Evolutionary conservation across 2,329 filamentous ascomycete species (phyloP).

Genomic region (Beauveria asiatica): DNA sequence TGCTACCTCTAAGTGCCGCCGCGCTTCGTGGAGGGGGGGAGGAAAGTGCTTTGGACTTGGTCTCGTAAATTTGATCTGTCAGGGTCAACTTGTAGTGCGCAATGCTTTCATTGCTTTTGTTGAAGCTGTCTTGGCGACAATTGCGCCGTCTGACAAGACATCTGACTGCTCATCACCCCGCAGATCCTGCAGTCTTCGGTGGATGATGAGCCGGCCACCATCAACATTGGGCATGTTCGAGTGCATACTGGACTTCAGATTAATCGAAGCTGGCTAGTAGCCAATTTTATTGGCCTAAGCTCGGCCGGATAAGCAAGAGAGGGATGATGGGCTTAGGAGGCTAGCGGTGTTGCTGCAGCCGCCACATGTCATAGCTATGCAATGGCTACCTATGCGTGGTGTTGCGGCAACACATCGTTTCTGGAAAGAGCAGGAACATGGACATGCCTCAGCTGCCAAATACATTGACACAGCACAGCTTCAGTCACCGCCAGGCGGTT

Average conservation of each 20-base stretch:
- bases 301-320: not conserved
- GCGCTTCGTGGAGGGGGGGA: not conserved
- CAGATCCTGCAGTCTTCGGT: not conserved
- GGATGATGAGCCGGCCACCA: not conserved
- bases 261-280: not conserved
- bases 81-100: slow-evolving; percentile 10
- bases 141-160: not conserved
- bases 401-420: not conserved
- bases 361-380: not conserved
- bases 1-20: not conserved
- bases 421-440: not conserved
- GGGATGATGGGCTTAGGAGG: not conserved
- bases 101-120: slow-evolving; percentile 4
- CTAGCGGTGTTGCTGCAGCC: not conserved
- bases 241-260: not conserved
- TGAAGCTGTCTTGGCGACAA: not conserved
- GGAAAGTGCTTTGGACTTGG: not conserved
- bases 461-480: not conserved
- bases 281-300: not conserved
- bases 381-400: not conserved
- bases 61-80: slow-evolving; percentile 11
- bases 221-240: not conserved
- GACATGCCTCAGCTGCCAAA: not conserved
- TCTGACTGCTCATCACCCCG: not conserved
- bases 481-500: not conserved